Evolutionary conservation across 495 filamentous ascomycete species (phyloP), one percentile per base, ranked within the genome.

Genomic region (Xylaria flabelliformis): DNA sequence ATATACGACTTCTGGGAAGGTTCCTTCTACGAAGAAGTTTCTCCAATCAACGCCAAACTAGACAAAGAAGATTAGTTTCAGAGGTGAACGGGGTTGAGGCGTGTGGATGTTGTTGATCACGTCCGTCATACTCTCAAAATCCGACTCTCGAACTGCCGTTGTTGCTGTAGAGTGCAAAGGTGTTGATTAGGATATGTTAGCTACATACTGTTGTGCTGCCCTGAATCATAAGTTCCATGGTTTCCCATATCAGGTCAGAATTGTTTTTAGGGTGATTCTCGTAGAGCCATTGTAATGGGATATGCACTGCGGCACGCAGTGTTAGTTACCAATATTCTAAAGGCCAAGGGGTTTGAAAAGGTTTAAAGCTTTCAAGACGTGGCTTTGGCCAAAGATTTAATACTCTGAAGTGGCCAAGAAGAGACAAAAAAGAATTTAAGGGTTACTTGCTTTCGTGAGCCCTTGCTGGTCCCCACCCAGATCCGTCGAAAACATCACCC

Each of bases 221-320:
- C 55, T 79, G 72, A 19, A 80, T 78, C 76, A 80, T 80, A 29
- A 80, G 78, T 15, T 80, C 73, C 78, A 80, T 78, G 26, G 78
- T 80, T 59, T 80, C 76, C 78, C 78, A 80, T 26, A 80, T 80
- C 13, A 80, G 29, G 4, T 74, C 69, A 2, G 76, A 77, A 21
- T 79, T 80, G 10, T 80, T 77, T 63, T 72, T 69, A 4, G 78
- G 78, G 34, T 80, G 61, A 7, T 86, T 73, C 70, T 88, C 87
- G 68, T 88, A 84, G 34, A 91, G 79, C 89, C 89, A 90, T 76
- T 90, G 78, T 82, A 87, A 74, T 84, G 78, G 21, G 79, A 81
- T 70, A 62, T 71, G 65, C 50, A 56, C 65, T 67, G n/a, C n/a
- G 26, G 32, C 15, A n/a, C 26, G 0, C 19, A 3, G 19, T 1